phyloP scores from a whole-genome alignment of 306 rosid species.

The Vicia villosa region DNA sequence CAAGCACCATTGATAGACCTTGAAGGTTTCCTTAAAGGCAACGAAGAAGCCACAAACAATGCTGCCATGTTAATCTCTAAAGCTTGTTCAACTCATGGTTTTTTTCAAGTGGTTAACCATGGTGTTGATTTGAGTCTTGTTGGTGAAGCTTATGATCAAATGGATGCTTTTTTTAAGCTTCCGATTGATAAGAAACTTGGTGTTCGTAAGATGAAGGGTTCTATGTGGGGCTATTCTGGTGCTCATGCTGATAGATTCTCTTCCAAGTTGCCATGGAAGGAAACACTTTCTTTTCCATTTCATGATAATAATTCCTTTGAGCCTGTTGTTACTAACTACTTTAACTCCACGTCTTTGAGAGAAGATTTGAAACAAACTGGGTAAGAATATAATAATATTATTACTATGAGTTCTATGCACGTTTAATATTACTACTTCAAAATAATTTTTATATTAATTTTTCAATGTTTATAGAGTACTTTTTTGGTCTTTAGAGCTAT shows the following conservation, averaged over 20 bases:
- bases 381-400: slow-evolving; percentile 36
- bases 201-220: slow-evolving; percentile 30
- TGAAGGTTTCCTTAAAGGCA: slow-evolving; percentile 56
- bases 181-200: slow-evolving; percentile 42
- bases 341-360: slow-evolving; percentile 42
- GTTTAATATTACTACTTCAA: too few species aligned
- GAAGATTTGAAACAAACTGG: slow-evolving; percentile 50
- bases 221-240: slow-evolving; percentile 63
- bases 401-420: too few species aligned
- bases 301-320: slow-evolving; percentile 23
- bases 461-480: too few species aligned
- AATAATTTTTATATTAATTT: too few species aligned
- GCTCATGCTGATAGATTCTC: slow-evolving; percentile 71
- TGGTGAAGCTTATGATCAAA: slow-evolving; percentile 39
- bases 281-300: slow-evolving; percentile 64
- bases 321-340: slow-evolving; percentile 42
- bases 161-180: slow-evolving; percentile 54
- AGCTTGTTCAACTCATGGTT: slow-evolving; percentile 63
- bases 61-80: slow-evolving; percentile 41
- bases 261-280: slow-evolving; percentile 76
- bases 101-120: slow-evolving; percentile 70
- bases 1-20: slow-evolving; percentile 57
- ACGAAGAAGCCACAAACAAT: slow-evolving; percentile 35
- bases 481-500: too few species aligned
- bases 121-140: slow-evolving; percentile 53